phyloP scores from a whole-genome alignment of 306 rosid genomes.

The Vigna unguiculata region DNA sequence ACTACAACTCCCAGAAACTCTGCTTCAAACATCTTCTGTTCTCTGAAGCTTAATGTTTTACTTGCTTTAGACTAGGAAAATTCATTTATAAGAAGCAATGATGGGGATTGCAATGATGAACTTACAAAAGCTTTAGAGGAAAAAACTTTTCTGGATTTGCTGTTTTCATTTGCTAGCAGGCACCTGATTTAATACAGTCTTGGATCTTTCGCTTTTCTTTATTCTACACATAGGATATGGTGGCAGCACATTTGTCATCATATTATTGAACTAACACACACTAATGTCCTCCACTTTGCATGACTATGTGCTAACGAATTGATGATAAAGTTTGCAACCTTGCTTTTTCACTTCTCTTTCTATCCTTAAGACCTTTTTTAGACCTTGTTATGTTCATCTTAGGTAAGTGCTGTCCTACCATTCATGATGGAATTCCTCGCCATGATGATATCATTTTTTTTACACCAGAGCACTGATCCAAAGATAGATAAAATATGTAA shows the following conservation, averaged over 20 bases:
- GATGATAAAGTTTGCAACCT: not conserved
- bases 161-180: too few species aligned
- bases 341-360: constrained; percentile 13
- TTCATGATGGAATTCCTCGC: constrained; percentile 17
- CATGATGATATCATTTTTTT: too few species aligned
- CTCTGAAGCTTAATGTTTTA: not conserved
- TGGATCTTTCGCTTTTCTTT: constrained; percentile 43
- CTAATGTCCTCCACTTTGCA: constrained; percentile 6
- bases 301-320: not conserved
- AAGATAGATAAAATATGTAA: too few species aligned
- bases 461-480: too few species aligned
- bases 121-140: constrained; percentile 1
- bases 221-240: constrained; percentile 1
- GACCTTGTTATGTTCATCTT: not conserved
- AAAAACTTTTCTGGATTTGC: constrained; percentile 4
- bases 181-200: constrained; percentile 10
- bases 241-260: constrained; percentile 54
- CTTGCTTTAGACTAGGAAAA: not conserved
- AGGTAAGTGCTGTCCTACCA: not conserved
- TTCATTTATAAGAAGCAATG: not conserved
- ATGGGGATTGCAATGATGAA: constrained; percentile 21
- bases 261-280: constrained; percentile 33
- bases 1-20: constrained; percentile 19
- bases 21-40: constrained; percentile 43
- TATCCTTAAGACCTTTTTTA: not conserved